Percentiles rank a stretch among this genome's conserved stretches.
phyloP scores from a whole-genome alignment of 345 rosid genomes.

The Excoecaria cochinchinensis region DNA sequence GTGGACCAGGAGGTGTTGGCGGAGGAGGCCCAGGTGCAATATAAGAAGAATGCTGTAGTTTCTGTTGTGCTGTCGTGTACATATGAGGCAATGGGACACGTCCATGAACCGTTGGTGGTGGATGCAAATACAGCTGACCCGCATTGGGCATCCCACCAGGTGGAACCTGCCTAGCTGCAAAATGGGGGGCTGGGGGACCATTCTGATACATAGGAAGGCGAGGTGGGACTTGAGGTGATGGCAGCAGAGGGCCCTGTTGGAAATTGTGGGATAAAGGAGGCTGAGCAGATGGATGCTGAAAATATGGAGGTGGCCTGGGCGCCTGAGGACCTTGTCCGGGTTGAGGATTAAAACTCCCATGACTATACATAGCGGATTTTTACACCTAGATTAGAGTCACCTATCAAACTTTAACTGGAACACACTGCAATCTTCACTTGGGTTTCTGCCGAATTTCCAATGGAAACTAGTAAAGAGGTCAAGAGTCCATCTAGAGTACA shows the following conservation, averaged over 20 bases:
- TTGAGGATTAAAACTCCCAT: constrained; percentile 37
- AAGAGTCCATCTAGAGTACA: not conserved
- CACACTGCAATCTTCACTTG: not conserved
- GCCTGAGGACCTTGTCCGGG: constrained; percentile 34
- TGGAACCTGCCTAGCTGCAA: constrained; percentile 31
- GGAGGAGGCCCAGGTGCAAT: constrained; percentile 29
- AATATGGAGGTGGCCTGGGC: constrained; percentile 35
- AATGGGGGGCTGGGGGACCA: constrained; percentile 32
- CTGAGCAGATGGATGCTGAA: constrained; percentile 31
- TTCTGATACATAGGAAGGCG: constrained; percentile 34
- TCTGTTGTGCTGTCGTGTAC: constrained; percentile 37
- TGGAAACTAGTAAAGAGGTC: not conserved
- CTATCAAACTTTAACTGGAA: not conserved
- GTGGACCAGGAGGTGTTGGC: constrained; percentile 23
- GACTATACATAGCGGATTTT: constrained; percentile 32
- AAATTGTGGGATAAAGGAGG: constrained; percentile 25
- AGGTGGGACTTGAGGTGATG: constrained; percentile 18
- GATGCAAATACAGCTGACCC: constrained; percentile 32
- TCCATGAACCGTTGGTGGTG: constrained; percentile 24
- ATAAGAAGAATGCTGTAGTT: constrained; percentile 23
- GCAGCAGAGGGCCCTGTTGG: constrained; percentile 31
- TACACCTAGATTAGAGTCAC: not conserved
- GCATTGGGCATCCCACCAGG: constrained; percentile 28
- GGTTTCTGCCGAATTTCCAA: not conserved
- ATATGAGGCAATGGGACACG: constrained; percentile 24